phyloP scores from a whole-genome alignment of 2,329 filamentous ascomycete species.

The Colletotrichum noveboracense region DNA sequence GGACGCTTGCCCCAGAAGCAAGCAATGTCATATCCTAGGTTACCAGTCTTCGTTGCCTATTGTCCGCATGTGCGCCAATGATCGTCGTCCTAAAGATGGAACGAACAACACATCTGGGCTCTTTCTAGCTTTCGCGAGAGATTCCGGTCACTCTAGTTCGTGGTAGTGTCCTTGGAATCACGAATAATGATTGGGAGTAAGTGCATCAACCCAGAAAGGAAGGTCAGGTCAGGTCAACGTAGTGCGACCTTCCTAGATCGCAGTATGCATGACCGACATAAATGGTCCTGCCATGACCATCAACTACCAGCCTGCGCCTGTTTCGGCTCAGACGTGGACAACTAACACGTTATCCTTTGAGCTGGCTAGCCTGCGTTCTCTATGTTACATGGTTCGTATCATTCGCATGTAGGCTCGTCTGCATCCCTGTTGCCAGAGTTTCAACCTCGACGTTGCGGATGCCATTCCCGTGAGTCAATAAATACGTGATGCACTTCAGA shows the following conservation, averaged over 20 bases:
- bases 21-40: rapidly evolving
- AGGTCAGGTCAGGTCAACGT: background rate
- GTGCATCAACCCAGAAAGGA: background rate
- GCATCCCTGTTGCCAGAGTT: background rate
- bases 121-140: rapidly evolving
- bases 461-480: background rate
- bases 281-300: rapidly evolving
- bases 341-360: background rate
- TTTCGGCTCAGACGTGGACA: no score
- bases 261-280: rapidly evolving
- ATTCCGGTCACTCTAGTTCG: background rate
- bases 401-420: rapidly evolving
- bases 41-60: background rate
- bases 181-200: background rate
- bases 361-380: background rate
- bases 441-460: background rate
- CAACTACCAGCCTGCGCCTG: background rate
- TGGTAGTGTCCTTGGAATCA: background rate
- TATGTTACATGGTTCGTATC: rapidly evolving
- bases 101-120: background rate
- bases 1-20: rapidly evolving
- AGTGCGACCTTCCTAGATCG: background rate
- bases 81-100: rapidly evolving
- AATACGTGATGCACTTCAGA: rapidly evolving
- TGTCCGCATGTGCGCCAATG: rapidly evolving